Percentiles rank a stretch among this genome's conserved stretches.
phyloP scores from a whole-genome alignment of 768 basidiomycete genomes.

The Amanita rubescens region DNA sequence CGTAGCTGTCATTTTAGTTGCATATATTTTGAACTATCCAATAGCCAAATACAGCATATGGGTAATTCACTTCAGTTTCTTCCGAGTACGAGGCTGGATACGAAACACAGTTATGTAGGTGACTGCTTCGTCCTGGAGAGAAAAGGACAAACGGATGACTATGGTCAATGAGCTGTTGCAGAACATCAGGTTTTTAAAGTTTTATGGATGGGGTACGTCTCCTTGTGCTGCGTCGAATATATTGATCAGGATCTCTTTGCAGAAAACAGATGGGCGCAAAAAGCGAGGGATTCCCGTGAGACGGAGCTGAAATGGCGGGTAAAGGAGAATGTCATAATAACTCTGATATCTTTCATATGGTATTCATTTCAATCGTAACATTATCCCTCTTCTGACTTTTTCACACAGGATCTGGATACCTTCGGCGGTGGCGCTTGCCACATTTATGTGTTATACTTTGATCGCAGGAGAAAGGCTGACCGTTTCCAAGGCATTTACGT shows the following conservation, averaged over 20 bases:
- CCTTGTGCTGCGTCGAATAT: neutral
- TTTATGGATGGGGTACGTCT: constrained; percentile 64
- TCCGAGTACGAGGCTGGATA: neutral
- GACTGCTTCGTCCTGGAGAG: constrained; percentile 49
- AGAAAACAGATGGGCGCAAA: constrained; percentile 57
- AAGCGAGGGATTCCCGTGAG: constrained; percentile 46
- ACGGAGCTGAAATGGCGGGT: constrained; percentile 62
- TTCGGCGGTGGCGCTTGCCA: constrained; percentile 54
- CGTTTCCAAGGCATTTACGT: constrained; percentile 75
- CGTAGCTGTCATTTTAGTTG: constrained; percentile 54
- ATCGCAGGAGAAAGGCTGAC: constrained; percentile 60
- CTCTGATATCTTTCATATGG: constrained; percentile 65
- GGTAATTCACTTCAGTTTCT: constrained; percentile 27
- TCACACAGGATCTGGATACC: constrained; percentile 63
- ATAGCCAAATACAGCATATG: constrained; percentile 58
- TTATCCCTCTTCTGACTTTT: constrained; percentile 2
- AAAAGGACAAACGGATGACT: constrained; percentile 62
- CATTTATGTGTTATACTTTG: constrained; percentile 62
- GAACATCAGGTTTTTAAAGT: constrained; percentile 66
- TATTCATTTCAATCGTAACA: constrained; percentile 17
- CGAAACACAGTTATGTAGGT: constrained; percentile 28
- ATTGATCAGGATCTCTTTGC: constrained; percentile 3
- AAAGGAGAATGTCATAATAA: constrained; percentile 52
- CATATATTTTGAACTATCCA: constrained; percentile 59
- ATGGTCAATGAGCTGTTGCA: constrained; percentile 72